Conservation (phyloP, 331 rosid species). For the Quercus tomentella region DNA sequence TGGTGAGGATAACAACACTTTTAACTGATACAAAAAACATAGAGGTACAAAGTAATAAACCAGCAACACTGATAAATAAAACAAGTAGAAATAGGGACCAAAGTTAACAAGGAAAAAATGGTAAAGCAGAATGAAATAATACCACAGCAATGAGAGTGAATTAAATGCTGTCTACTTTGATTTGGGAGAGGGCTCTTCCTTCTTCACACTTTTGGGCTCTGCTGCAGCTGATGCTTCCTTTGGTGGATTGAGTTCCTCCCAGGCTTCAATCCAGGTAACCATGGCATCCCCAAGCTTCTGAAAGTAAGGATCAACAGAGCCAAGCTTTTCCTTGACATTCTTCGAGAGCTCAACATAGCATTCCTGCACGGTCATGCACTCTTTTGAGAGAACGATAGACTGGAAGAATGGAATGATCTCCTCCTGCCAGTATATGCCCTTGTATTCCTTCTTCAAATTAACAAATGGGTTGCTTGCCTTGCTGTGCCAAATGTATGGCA, state of each 20-base stretch:
- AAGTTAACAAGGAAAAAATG: neutral
- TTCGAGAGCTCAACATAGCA: slow-evolving; percentile 30
- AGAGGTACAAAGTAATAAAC: neutral
- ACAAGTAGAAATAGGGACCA: neutral
- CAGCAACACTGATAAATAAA: neutral
- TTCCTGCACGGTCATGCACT: slow-evolving; percentile 17
- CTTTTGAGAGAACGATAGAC: slow-evolving; percentile 13
- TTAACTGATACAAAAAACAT: neutral
- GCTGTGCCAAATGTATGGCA: slow-evolving; percentile 26
- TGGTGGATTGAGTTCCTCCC: slow-evolving; percentile 22
- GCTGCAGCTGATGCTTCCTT: neutral
- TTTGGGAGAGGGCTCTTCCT: neutral
- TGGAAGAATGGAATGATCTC: slow-evolving; percentile 25
- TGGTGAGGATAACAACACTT: neutral
- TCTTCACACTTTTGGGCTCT: slow-evolving; percentile 1
- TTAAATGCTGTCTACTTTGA: neutral
- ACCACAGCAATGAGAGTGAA: neutral
- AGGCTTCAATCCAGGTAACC: slow-evolving; percentile 19
- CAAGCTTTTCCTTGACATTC: slow-evolving; percentile 20
- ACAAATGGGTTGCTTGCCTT: slow-evolving; percentile 33
- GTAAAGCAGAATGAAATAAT: neutral
- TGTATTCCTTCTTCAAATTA: slow-evolving; percentile 27
- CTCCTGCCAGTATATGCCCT: slow-evolving; percentile 24
- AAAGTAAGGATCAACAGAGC: slow-evolving; percentile 26
- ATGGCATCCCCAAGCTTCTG: slow-evolving; percentile 20